Evolutionary conservation across 2,329 filamentous ascomycete species (phyloP).

Genomic region (Teratosphaeria nubilosa): DNA sequence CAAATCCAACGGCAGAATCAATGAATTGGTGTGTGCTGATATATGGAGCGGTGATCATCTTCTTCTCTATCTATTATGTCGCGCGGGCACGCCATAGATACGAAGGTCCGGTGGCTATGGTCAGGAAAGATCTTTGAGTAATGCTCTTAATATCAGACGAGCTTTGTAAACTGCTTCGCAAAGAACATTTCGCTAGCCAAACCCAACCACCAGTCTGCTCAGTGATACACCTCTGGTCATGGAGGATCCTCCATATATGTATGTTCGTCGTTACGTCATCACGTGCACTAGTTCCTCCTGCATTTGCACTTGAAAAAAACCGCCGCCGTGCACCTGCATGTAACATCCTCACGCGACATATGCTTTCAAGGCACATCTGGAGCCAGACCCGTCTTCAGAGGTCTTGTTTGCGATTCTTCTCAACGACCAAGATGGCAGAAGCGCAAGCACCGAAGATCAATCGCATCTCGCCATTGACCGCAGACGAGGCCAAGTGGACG

Average conservation of each 20-base stretch:
- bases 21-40: slow-evolving; percentile 45
- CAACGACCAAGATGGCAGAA: slow-evolving; percentile 8
- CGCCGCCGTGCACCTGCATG: not conserved
- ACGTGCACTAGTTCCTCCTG: not conserved
- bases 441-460: slow-evolving; percentile 33
- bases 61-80: slow-evolving; percentile 34
- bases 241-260: too few relatives aligned
- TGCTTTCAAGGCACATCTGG: not conserved
- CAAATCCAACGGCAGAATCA: slow-evolving; percentile 26
- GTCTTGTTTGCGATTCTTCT: slow-evolving; percentile 4
- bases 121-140: slow-evolving; percentile 1
- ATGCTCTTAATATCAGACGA: not conserved
- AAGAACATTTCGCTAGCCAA: not conserved
- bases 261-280: not conserved
- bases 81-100: slow-evolving; percentile 22
- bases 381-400: not conserved
- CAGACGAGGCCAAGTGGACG: slow-evolving; percentile 47
- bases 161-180: not conserved
- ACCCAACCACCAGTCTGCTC: not conserved
- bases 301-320: not conserved
- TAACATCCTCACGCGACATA: not conserved
- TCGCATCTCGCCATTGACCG: slow-evolving; percentile 38
- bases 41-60: slow-evolving; percentile 28
- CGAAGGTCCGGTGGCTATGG: slow-evolving; percentile 4
- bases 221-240: too few relatives aligned